Evolutionary conservation across 179 eudicot genomes (phyloP).

Genomic region (Drosera spatulata): DNA sequence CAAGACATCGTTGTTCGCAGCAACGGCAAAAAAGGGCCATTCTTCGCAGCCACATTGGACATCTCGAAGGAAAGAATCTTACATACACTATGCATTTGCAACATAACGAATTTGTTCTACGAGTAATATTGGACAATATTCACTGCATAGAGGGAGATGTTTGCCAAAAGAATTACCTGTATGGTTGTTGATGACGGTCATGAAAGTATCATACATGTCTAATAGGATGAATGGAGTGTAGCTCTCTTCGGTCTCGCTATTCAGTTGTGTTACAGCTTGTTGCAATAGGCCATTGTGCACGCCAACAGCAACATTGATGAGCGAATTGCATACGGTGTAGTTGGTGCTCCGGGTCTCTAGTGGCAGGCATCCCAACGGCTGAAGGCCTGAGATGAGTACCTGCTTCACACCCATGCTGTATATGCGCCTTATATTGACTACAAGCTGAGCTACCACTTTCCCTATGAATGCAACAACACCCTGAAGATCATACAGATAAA

Average conservation of each 20-base stretch:
- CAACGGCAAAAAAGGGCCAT: too few relatives aligned
- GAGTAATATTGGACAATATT: too few relatives aligned
- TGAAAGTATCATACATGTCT: constrained; percentile 51
- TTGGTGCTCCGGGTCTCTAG: constrained; percentile 18
- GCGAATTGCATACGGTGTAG: constrained; percentile 44
- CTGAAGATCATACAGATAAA: too few relatives aligned
- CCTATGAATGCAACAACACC: constrained; percentile 16
- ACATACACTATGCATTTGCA: too few relatives aligned
- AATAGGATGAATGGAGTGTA: constrained; percentile 20
- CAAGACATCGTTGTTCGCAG: too few relatives aligned
- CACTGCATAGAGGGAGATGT: background rate
- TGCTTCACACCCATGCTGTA: constrained; percentile 43
- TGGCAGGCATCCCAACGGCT: constrained; percentile 79
- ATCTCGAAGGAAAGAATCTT: too few relatives aligned
- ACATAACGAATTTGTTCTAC: too few relatives aligned
- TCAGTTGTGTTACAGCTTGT: constrained; percentile 40
- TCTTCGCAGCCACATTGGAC: too few relatives aligned
- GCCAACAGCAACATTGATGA: constrained; percentile 29
- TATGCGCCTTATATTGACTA: constrained; percentile 30
- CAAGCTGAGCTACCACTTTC: constrained; percentile 41
- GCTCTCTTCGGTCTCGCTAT: constrained; percentile 18
- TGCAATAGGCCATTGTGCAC: constrained; percentile 52
- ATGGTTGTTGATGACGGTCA: constrained; percentile 23
- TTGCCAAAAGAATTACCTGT: constrained; percentile 5
- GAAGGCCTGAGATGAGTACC: constrained; percentile 42